Conservation (phyloP, 345 rosid genomes). For the Stellera chamaejasme region DNA sequence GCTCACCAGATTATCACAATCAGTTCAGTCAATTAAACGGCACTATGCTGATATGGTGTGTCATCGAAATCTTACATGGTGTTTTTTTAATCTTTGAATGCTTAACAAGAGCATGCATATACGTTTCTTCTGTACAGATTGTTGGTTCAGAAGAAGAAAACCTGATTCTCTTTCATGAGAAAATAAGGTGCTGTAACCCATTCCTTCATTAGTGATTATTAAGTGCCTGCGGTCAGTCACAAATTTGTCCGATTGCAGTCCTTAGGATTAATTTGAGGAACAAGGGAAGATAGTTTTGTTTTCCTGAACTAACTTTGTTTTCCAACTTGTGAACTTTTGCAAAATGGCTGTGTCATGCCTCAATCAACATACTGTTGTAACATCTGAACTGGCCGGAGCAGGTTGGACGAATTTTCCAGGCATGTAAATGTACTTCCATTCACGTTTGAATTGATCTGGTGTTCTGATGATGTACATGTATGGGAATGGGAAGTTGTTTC, state of each 20-base stretch:
- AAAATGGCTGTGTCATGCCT: conserved; percentile 16
- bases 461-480: no score
- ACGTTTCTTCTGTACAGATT: conserved; percentile 44
- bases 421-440: conserved; percentile 18
- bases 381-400: conserved; percentile 37
- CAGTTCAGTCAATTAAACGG: conserved; percentile 46
- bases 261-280: no score
- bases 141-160: conserved; percentile 91
- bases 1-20: conserved; percentile 61
- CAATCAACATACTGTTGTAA: conserved; percentile 20
- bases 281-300: not conserved
- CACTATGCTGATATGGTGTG: conserved; percentile 95
- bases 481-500: no score
- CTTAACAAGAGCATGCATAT: conserved; percentile 6
- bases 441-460: conserved; percentile 12
- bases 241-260: no score
- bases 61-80: conserved; percentile 7
- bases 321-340: conserved; percentile 11
- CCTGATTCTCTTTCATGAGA: conserved; percentile 74
- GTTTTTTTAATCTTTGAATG: not conserved
- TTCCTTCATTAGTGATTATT: conserved; percentile 1
- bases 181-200: conserved; percentile 58
- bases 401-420: conserved; percentile 95
- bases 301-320: not conserved
- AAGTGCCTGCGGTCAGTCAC: no score